Evolutionary conservation across 768 basidiomycete species (phyloP).

Genomic region (Boletus sp.): DNA sequence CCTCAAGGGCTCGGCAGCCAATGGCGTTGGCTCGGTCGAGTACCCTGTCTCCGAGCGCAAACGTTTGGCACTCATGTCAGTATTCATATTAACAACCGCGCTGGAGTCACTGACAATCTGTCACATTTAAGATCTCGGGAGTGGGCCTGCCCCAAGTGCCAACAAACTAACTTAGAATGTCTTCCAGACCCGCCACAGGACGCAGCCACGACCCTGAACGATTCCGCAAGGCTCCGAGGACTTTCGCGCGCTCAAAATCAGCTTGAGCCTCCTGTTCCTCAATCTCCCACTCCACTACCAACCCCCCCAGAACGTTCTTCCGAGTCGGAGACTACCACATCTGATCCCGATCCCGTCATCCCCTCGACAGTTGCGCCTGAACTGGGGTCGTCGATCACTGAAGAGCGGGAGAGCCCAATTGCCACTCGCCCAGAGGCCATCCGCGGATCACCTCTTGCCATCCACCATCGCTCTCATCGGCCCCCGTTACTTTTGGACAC

Average conservation of each 20-base stretch:
- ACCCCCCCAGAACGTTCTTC: conserved; percentile 20
- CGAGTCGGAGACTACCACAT: conserved; percentile 9
- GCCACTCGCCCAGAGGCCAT: conserved; percentile 10
- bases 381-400: conserved; percentile 7
- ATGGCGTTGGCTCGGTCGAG: conserved; percentile 86
- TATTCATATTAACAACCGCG: conserved; percentile 18
- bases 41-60: conserved; percentile 72
- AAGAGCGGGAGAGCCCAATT: conserved; percentile 11
- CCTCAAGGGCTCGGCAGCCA: conserved; percentile 81
- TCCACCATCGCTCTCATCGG: conserved; percentile 24
- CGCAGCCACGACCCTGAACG: conserved; percentile 15
- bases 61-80: conserved; percentile 74
- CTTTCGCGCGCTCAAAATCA: conserved; percentile 15
- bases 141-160: conserved; percentile 78
- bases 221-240: conserved; percentile 23
- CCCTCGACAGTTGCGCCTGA: conserved; percentile 15
- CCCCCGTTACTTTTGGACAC: conserved; percentile 71
- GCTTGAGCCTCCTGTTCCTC: conserved; percentile 15
- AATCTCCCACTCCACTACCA: conserved; percentile 13
- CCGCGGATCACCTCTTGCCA: conserved; percentile 17
- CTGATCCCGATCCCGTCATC: conserved; percentile 17
- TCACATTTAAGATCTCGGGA: conserved; percentile 60
- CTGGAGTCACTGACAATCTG: conserved; percentile 8
- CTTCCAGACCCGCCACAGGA: conserved; percentile 61
- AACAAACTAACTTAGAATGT: conserved; percentile 60